Evolutionary conservation across 2,329 filamentous ascomycete genomes (phyloP).

Genomic region (Aspergillus intermedius): DNA sequence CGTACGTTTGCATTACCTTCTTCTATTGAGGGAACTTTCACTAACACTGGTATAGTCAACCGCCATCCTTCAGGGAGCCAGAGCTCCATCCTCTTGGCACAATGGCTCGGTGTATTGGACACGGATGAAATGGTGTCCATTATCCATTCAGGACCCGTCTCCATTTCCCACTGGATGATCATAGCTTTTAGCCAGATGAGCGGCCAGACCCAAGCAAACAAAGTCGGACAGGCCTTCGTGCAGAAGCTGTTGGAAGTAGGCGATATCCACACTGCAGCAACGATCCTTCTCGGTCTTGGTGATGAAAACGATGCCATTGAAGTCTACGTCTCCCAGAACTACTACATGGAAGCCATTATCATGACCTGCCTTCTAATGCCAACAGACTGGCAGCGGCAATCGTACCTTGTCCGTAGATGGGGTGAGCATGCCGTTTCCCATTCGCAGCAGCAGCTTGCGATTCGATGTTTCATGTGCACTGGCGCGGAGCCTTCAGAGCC

Average conservation of each 20-base stretch:
- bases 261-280: conserved; percentile 85
- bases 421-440: conserved; percentile 84
- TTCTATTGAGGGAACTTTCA: not conserved
- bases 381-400: conserved; percentile 83
- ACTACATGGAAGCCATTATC: conserved; percentile 87
- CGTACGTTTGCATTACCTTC: conserved; percentile 35
- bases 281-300: conserved; percentile 85
- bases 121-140: conserved; percentile 73
- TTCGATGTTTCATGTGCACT: conserved; percentile 87
- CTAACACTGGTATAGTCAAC: conserved; percentile 44
- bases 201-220: conserved; percentile 70
- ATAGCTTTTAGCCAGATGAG: conserved; percentile 85
- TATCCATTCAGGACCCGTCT: conserved; percentile 73
- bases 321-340: conserved; percentile 85
- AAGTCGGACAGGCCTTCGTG: conserved; percentile 83
- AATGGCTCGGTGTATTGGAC: conserved; percentile 86
- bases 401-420: conserved; percentile 86
- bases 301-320: conserved; percentile 94
- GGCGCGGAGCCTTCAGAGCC: conserved; percentile 76
- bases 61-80: conserved; percentile 68
- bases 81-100: conserved; percentile 73
- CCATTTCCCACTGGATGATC: conserved; percentile 94
- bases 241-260: conserved; percentile 83
- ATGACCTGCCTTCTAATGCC: conserved; percentile 79
- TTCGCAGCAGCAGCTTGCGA: conserved; percentile 81